Percentiles rank a stretch among this genome's conserved stretches.
These are phyloP conservation scores for Erythrobasidium hasegawianum DNA, from an alignment of 1,284 basidiomycete genomes.

Conservation along the genomic window DNA sequence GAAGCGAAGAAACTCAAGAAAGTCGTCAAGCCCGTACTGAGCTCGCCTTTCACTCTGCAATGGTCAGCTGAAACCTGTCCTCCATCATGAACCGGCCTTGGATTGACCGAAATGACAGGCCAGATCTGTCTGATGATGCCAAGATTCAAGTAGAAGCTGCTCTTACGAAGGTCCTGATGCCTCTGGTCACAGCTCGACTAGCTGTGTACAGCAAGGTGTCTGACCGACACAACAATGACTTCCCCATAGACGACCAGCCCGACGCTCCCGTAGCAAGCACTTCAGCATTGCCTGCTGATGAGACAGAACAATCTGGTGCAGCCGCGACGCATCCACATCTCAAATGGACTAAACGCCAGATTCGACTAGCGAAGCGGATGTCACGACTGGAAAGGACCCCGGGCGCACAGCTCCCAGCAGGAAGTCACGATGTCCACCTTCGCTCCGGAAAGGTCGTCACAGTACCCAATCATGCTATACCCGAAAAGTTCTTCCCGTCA, in stretches of 20 bases:
- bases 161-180: slow-evolving; percentile 19
- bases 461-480: slow-evolving; percentile 9
- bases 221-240: background rate
- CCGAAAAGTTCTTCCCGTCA: background rate
- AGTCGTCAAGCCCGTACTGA: slow-evolving; percentile 29
- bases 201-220: background rate
- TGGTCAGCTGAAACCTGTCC: slow-evolving; percentile 12
- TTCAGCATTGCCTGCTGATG: background rate
- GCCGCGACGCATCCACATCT: no score
- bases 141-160: slow-evolving; percentile 26
- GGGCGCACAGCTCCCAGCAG: background rate
- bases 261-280: background rate
- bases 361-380: background rate
- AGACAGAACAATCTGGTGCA: background rate
- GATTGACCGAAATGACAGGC: slow-evolving; percentile 8
- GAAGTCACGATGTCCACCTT: slow-evolving; percentile 15
- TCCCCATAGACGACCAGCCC: background rate
- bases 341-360: slow-evolving; percentile 5
- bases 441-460: slow-evolving; percentile 20
- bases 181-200: slow-evolving; percentile 11
- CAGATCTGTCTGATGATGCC: slow-evolving; percentile 11
- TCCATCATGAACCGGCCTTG: slow-evolving; percentile 2
- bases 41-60: slow-evolving; percentile 10
- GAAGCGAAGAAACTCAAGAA: slow-evolving; percentile 15
- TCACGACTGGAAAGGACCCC: slow-evolving; percentile 1